Conservation (phyloP, 2,329 filamentous ascomycete genomes). For the Graphiopsis chlorocephala region DNA sequence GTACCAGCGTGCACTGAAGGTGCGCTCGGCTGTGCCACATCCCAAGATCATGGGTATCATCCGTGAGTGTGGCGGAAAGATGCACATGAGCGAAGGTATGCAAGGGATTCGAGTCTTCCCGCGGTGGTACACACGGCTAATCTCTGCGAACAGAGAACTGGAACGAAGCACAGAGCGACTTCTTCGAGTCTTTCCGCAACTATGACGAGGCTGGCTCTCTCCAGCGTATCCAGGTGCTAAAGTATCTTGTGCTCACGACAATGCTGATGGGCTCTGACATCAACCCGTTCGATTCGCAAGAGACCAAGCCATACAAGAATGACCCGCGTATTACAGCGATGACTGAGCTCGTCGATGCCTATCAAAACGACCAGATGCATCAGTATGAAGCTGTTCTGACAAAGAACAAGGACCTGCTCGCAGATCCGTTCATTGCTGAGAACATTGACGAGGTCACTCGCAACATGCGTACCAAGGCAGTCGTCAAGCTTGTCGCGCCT, state of each 20-base stretch:
- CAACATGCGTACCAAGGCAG: conserved; percentile 95
- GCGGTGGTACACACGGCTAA: conserved; percentile 25
- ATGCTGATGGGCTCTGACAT: conserved; percentile 99
- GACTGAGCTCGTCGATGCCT: conserved; percentile 95
- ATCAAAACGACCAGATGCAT: conserved; percentile 92
- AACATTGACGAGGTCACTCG: conserved; percentile 99
- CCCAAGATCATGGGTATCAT: conserved; percentile 99
- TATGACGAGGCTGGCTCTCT: conserved; percentile 97
- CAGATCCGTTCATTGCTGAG: conserved; percentile 94
- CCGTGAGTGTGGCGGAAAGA: conserved; percentile 96
- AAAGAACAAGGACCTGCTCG: conserved; percentile 82
- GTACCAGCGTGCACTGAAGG: conserved; percentile 86
- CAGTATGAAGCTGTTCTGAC: conserved; percentile 84
- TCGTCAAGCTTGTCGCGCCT: conserved; percentile 87
- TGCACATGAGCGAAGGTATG: conserved; percentile 92
- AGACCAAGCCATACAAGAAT: conserved; percentile 96
- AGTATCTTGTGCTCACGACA: conserved; percentile 91
- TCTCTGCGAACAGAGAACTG: conserved; percentile 69
- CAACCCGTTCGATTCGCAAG: conserved; percentile 97
- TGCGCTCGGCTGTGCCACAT: conserved; percentile 95
- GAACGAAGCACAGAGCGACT: conserved; percentile 95
- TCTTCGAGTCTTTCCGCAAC: conserved; percentile 98
- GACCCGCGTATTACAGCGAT: conserved; percentile 94
- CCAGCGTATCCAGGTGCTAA: conserved; percentile 94
- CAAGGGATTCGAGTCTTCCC: conserved; percentile 26